A percentile compares a stretch with the other conserved stretches of the same genome.
Conservation (phyloP, 2,329 filamentous ascomycete genomes). For the Fusarium siculi region DNA sequence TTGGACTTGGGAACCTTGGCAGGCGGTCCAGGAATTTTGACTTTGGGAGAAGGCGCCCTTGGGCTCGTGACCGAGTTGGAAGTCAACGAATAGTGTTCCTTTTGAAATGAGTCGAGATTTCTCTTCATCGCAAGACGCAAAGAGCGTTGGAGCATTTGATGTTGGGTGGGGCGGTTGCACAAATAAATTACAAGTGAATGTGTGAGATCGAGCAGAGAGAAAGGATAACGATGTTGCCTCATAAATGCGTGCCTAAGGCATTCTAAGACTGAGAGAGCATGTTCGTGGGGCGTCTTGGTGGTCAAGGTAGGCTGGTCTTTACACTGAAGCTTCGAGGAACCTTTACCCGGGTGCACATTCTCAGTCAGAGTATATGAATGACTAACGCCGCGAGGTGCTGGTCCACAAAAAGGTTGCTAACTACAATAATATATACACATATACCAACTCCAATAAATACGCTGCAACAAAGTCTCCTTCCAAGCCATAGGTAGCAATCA, state of each 20-base stretch:
- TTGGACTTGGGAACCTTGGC: not conserved
- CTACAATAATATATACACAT: not conserved
- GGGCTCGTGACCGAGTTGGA: not conserved
- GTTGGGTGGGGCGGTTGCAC: not conserved
- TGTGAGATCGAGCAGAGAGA: not conserved
- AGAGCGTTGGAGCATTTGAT: not conserved
- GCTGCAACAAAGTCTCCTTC: not conserved
- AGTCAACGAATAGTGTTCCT: constrained; percentile 24
- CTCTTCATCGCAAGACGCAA: constrained; percentile 49
- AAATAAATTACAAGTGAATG: not conserved
- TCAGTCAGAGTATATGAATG: constrained; percentile 6
- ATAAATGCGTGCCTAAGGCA: not conserved
- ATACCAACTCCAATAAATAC: not conserved
- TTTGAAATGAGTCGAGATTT: constrained; percentile 46
- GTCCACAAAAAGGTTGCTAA: not conserved
- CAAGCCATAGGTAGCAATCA: not conserved
- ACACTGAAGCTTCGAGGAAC: not conserved
- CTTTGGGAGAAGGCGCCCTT: not conserved
- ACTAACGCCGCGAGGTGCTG: not conserved
- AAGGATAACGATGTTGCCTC: not conserved
- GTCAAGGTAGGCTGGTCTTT: not conserved
- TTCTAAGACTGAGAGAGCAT: not conserved
- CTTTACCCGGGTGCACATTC: not conserved
- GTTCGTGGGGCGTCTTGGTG: constrained; percentile 10
- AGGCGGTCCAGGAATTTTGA: not conserved